Base-by-base conservation (phyloP, 306 rosid species). In the Lathyrus sativus region DNA sequence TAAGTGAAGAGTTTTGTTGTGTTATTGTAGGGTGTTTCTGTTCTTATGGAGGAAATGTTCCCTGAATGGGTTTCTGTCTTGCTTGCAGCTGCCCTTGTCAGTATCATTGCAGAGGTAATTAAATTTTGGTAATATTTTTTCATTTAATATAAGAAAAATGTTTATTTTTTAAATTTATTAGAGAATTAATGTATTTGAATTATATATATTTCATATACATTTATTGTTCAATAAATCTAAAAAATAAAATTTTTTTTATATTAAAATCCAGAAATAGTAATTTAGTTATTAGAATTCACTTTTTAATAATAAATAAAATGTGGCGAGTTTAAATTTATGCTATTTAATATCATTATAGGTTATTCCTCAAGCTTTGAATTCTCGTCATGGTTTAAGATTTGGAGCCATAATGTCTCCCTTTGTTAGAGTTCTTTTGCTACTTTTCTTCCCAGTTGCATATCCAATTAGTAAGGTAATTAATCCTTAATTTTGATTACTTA, bases 381-480 rank as follows among this genome's bases (percentile, higher is more conserved):
- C 78, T 67, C 54, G 75, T 31, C 73, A 78, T 61, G 82, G 82
- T 67, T 78, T 78, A 67, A 67, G 61, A 60, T 76, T 78, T 43
- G 82, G 74, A 0, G 82, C 82, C 4, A 19, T 61, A 2, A 60
- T 78, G 71, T 42, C 82, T 60, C 82, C 82, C 7, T 67, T 78
- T 67, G 82, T 78, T 66, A 70, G 74, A 73, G 55, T 61, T 33
- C 78, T 78, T 33, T 39, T 73, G 29, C 10, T 89, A 63, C 24
- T 85, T 71, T 82, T 81, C 82, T 76, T 81, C 71, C 92, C 96
- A 28, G 8, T 89, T 57, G 65, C 96, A 74, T 83, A 78, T 74
- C 91, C 96, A 53, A 70, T 83, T 75, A 81, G 89, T 57, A 89
- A 85, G 91, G 96, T 89, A 73, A 49, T 43, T 43, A 12, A 12